Evolutionary conservation across 2,329 filamentous ascomycete genomes (phyloP).

Genomic region (Cordyceps fumosorosea): DNA sequence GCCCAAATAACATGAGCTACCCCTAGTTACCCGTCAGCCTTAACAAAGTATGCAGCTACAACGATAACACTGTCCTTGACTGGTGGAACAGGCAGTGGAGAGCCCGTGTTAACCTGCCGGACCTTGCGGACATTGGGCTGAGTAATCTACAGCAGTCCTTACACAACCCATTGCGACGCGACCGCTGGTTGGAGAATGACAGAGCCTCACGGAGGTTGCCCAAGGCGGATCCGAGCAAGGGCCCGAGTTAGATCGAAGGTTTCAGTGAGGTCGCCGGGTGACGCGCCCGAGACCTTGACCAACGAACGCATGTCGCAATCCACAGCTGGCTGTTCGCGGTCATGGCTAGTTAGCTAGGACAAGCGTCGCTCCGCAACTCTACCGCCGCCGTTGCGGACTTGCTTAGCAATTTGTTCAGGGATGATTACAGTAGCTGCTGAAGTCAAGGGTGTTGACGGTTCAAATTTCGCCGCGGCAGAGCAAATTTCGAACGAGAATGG

Average conservation of each 20-base stretch:
- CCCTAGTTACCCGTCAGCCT: not conserved
- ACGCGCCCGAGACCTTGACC: not conserved
- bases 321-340: not conserved
- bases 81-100: not conserved
- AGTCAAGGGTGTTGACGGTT: not conserved
- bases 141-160: not conserved
- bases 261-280: not conserved
- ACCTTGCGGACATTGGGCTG: conserved; percentile 5
- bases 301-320: not conserved
- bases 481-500: not conserved
- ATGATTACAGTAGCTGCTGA: not conserved
- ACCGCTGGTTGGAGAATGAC: not conserved
- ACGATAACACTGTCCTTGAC: not conserved
- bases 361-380: not conserved
- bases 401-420: not conserved
- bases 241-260: not conserved
- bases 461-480: not conserved
- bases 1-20: not conserved
- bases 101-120: not conserved
- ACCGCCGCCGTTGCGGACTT: not conserved
- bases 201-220: not conserved
- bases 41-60: not conserved
- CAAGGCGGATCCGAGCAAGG: not conserved
- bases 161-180: not conserved
- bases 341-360: not conserved